Conservation (phyloP, 2,329 filamentous ascomycete species). For the Ophiostoma sp. region DNA sequence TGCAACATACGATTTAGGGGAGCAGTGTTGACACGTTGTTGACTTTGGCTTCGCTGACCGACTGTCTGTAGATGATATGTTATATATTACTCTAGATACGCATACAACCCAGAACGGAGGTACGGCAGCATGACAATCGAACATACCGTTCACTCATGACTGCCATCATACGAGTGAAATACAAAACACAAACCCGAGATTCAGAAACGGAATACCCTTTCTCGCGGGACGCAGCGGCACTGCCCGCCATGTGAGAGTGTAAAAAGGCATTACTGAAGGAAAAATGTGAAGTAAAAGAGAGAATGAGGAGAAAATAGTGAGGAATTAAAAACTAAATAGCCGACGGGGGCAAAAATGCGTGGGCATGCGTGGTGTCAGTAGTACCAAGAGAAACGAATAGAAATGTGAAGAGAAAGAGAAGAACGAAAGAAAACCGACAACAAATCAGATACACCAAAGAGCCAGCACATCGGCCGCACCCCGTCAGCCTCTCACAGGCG, state of each 20-base stretch:
- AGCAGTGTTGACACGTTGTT: neutral
- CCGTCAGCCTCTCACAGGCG: conserved; percentile 25
- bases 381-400: neutral
- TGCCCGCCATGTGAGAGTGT: neutral
- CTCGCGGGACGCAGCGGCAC: neutral
- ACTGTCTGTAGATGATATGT: neutral
- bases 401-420: neutral
- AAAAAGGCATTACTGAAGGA: neutral
- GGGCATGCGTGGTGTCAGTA: neutral
- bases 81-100: neutral
- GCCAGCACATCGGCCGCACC: conserved; percentile 9
- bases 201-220: neutral
- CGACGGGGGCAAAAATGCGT: neutral
- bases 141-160: no score
- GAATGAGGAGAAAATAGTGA: neutral
- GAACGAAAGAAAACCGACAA: neutral
- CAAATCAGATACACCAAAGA: neutral
- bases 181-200: neutral
- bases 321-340: neutral
- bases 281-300: neutral
- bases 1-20: neutral
- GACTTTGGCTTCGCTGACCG: neutral
- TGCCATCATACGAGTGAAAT: no score
- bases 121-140: no score
- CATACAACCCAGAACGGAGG: no score